Percentiles rank a stretch among this genome's conserved stretches.
Conservation (phyloP, 2,329 filamentous ascomycete species). For the Ilyonectria mors-panacis region DNA sequence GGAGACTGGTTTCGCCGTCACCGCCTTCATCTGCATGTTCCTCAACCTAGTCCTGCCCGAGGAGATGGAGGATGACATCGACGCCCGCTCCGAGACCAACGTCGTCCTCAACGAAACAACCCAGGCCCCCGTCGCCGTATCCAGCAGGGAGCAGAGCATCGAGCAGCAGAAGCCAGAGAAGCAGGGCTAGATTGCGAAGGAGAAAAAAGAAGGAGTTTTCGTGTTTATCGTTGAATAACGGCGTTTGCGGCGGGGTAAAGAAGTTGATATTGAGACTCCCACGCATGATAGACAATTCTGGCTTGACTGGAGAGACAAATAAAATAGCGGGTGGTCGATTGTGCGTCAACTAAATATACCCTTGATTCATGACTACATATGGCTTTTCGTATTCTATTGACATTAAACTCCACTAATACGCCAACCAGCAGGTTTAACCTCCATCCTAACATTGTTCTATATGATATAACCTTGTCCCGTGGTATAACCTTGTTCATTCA, state of each 20-base stretch:
- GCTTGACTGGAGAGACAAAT: neutral
- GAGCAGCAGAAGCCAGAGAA: slow-evolving; percentile 31
- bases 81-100: slow-evolving; percentile 42
- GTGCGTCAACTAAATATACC: slow-evolving; percentile 21
- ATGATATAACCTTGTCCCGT: neutral
- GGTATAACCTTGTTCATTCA: slow-evolving; percentile 5
- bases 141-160: slow-evolving; percentile 29
- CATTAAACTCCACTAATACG: neutral
- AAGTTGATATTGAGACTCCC: slow-evolving; percentile 15
- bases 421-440: neutral
- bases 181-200: neutral
- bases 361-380: slow-evolving; percentile 4
- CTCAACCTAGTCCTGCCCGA: slow-evolving; percentile 82
- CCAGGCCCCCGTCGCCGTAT: slow-evolving; percentile 24
- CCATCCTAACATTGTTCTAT: neutral
- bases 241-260: slow-evolving; percentile 18
- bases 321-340: slow-evolving; percentile 1
- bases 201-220: slow-evolving; percentile 9
- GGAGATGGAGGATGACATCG: slow-evolving; percentile 76
- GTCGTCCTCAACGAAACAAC: slow-evolving; percentile 32
- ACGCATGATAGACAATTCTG: neutral
- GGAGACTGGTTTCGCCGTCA: slow-evolving; percentile 82
- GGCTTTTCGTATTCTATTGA: neutral
- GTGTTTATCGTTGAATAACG: slow-evolving; percentile 16
- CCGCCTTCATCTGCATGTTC: slow-evolving; percentile 79